Percentiles rank a stretch among this genome's conserved stretches.
phyloP scores from a whole-genome alignment of 176 grass and related monocot genomes.

The Triticum timopheevii region DNA sequence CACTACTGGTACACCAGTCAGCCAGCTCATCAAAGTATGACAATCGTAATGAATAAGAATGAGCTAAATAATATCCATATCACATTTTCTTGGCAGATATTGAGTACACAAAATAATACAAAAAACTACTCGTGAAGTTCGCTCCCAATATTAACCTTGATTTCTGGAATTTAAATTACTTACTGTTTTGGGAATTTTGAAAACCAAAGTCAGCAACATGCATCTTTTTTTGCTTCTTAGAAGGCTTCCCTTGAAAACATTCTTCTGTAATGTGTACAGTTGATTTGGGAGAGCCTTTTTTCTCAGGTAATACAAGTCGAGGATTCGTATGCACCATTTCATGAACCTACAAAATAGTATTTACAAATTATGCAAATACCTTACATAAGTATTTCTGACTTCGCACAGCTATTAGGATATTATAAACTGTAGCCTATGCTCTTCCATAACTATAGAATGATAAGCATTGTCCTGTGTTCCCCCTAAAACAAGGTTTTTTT shows the following conservation, averaged over 20 bases:
- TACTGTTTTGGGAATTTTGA: constrained; percentile 47
- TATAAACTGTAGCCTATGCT: neutral
- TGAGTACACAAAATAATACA: neutral
- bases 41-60: neutral
- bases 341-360: constrained; percentile 11
- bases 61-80: neutral
- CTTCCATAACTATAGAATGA: neutral
- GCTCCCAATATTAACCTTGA: neutral
- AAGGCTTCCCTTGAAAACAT: constrained; percentile 50
- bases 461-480: neutral
- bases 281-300: neutral
- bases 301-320: too few relatives aligned
- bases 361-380: constrained; percentile 13
- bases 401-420: neutral
- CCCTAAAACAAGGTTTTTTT: neutral
- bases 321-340: neutral
- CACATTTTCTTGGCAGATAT: neutral
- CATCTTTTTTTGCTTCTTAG: constrained; percentile 68
- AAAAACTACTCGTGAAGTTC: neutral
- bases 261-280: neutral
- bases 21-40: neutral
- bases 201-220: constrained; percentile 61
- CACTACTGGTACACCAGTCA: neutral
- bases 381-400: neutral
- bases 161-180: constrained; percentile 45